phyloP scores from a whole-genome alignment of 306 rosid species.

The Dryas octopetala region DNA sequence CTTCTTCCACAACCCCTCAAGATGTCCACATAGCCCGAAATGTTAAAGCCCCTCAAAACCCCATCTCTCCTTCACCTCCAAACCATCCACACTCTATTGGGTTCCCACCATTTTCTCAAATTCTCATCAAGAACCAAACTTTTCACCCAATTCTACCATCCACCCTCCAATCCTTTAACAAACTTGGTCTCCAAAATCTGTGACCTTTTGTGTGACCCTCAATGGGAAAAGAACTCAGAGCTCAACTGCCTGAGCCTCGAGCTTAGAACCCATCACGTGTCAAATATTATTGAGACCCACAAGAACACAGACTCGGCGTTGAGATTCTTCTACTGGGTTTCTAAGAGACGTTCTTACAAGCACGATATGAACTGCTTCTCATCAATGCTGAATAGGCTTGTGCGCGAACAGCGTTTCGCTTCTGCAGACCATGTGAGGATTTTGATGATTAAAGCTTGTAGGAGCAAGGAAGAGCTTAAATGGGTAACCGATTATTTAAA shows the following conservation, averaged over 20 bases:
- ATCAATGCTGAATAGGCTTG: constrained; percentile 40
- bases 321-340: constrained; percentile 46
- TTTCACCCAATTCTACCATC: constrained; percentile 6
- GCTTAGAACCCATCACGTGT: constrained; percentile 26
- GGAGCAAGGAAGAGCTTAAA: constrained; percentile 32
- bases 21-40: constrained; percentile 14
- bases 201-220: constrained; percentile 32
- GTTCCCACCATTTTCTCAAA: constrained; percentile 27
- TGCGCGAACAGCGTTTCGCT: constrained; percentile 26
- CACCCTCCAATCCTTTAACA: constrained; percentile 12
- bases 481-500: constrained; percentile 30
- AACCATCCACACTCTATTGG: constrained; percentile 21
- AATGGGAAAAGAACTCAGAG: constrained; percentile 35
- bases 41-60: constrained; percentile 37
- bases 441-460: constrained; percentile 43
- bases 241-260: constrained; percentile 28
- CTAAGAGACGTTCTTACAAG: constrained; percentile 20
- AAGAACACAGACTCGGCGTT: constrained; percentile 29
- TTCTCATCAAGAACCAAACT: constrained; percentile 20
- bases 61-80: constrained; percentile 20
- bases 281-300: constrained; percentile 33
- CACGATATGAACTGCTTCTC: constrained; percentile 35
- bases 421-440: constrained; percentile 42
- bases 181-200: constrained; percentile 30
- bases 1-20: constrained; percentile 12